Evolutionary conservation across 2,329 filamentous ascomycete species (phyloP), one percentile per base, ranked within the genome.

Genomic region (Capronia americana): DNA sequence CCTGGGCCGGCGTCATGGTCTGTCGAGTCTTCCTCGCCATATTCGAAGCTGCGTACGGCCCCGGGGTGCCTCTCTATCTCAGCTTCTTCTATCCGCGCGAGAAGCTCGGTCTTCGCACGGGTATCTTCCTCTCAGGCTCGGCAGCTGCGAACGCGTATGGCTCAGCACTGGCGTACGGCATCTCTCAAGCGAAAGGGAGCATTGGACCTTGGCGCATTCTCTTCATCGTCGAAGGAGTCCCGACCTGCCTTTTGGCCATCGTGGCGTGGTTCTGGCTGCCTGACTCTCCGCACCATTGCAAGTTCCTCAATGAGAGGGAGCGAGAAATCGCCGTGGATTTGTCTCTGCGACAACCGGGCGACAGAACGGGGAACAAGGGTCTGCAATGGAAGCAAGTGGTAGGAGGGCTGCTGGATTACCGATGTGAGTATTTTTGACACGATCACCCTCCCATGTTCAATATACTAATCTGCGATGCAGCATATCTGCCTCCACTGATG

Each of bases 221-320:
- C 68, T 88, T 90, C 75, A 78, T 90, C 10, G 85, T 91, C 11
- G 88, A 91, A 77, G 88, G 88, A 4, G 74, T 88, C 5, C 88
- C 88, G 1, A 86, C 85, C 4, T 74, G 88, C 10, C 70, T 86
- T 10, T 80, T 87, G 4, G 85, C 86, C 0, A 71, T 84, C 2
- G 72, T 87, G 2, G 82, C 84, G 1, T 90, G 81, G 75, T 86
- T 81, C 64, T 79, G 76, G 61, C 71, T 84, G 38, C 80, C 81
- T 0, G 82, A 84, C 66, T 78, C 76, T 34, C 80, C 80, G 0
- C 77, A 78, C 57, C 78, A 77, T 23, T 80, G 79, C 6, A 74
- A 74, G 44, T 82, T 82, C 56, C 70, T 83, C 46, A 77, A 69
- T 3, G 78, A 80, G 26, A 75, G 79, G 5, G 79, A 84, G 67